Base-by-base conservation (phyloP, 1,284 basidiomycete genomes). In the Ganoderma lingzhi region DNA sequence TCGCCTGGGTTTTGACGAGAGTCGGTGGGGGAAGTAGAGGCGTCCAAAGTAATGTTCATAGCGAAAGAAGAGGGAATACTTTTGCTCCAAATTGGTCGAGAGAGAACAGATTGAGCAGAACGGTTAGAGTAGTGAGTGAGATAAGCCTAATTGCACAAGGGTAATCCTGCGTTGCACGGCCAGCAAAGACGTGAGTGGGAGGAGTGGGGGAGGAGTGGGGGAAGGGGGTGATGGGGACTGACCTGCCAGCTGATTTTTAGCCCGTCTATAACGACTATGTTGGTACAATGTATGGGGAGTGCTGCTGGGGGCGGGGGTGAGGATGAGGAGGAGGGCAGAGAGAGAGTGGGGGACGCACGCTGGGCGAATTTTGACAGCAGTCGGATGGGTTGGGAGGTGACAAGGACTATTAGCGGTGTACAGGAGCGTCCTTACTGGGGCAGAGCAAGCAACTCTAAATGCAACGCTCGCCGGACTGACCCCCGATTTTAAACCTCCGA, bases 221-320 rank as follows among this genome's bases (percentile, higher is more conserved):
- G 39, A 66, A 64, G 60, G 63, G 19, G 68, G 64, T 65, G 70
- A 56, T 41, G 73, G 65, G 59, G 73, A 69, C 76, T 81, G 59
- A 90, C 91, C 89, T 90, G 86, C 83, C 87, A 89, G 86, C 85
- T 84, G 85, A 85, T 87, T 88, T 88, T 87, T 86, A 87, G 89
- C 87, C 89, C 85, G 89, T 92, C 90, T 91, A 90, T 79, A 86
- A 85, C 85, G 88, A 88, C 86, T 92, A 85, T 92, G 88, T 78
- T 92, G 78, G 70, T 80, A 93, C 92, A 93, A 87, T 84, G 83
- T 81, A 84, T 86, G 83, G 80, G 77, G 80, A 77, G 79, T 82
- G 81, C 82, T 84, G 73, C 61, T 37, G 45, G 71, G 53, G 69
- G 62, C 59, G 72, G 68, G 70, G 73, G 67, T 74, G 68, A 75